Percentiles rank a stretch among this genome's conserved stretches.
phyloP scores from a whole-genome alignment of 2,329 filamentous ascomycete species.

The Curvularia eragrostidis region DNA sequence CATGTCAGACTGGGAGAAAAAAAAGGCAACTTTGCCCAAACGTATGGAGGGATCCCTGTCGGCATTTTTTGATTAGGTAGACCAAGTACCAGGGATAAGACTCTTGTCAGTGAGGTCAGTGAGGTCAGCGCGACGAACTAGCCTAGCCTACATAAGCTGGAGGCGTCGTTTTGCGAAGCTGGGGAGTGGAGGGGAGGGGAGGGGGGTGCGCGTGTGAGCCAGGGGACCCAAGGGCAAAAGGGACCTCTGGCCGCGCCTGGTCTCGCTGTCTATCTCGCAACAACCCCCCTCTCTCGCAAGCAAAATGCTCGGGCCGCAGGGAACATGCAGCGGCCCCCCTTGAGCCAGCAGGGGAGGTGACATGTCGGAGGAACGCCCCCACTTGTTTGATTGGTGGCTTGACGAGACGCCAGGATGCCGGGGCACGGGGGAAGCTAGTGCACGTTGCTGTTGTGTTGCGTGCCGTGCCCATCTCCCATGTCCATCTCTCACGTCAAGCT shows the following conservation, averaged over 20 bases:
- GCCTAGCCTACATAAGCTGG: background rate
- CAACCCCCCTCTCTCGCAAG: background rate
- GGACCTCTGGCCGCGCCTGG: background rate
- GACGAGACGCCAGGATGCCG: background rate
- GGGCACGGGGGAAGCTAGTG: constrained; percentile 6
- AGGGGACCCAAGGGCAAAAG: background rate
- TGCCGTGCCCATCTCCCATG: background rate
- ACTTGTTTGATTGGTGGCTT: constrained; percentile 17
- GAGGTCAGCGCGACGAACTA: background rate
- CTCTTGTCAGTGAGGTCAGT: background rate
- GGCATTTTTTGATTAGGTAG: background rate
- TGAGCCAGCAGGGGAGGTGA: constrained; percentile 1
- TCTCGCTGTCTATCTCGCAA: background rate
- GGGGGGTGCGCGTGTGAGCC: too few species aligned
- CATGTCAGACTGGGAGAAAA: background rate
- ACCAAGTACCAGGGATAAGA: background rate
- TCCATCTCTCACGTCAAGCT: background rate
- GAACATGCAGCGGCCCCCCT: constrained; percentile 1
- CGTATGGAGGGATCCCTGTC: background rate
- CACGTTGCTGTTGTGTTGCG: constrained; percentile 3
- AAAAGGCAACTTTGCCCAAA: background rate
- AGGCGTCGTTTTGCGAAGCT: background rate
- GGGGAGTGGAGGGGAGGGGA: too few species aligned
- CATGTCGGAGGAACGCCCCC: constrained; percentile 3
- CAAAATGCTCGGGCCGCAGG: constrained; percentile 7